A percentile compares a stretch with the other conserved stretches of the same genome.
Evolutionary conservation across 306 rosid genomes (phyloP).

Genomic region (Pueraria montana): DNA sequence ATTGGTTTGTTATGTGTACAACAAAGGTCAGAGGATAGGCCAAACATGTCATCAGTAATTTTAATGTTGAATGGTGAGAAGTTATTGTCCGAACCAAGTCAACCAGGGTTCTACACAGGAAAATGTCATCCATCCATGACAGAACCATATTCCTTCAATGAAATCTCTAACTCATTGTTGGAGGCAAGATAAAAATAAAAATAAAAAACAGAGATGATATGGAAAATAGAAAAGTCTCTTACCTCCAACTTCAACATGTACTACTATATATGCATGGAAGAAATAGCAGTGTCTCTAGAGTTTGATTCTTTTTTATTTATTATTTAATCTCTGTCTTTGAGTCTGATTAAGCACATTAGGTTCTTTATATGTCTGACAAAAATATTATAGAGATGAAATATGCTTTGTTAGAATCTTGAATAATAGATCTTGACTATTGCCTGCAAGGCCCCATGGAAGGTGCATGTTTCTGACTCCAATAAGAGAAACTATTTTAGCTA

Average conservation of each 20-base stretch:
- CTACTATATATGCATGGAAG: neutral
- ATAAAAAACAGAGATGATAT: neutral
- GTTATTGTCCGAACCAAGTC: neutral
- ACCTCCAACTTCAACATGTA: neutral
- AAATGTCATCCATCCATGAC: neutral
- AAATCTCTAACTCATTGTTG: neutral
- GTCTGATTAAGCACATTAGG: neutral
- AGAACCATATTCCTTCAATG: neutral
- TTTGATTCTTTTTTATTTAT: neutral
- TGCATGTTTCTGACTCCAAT: too few species aligned
- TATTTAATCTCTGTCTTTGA: too few species aligned
- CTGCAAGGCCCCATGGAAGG: too few species aligned
- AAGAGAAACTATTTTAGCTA: too few species aligned
- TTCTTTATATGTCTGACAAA: neutral
- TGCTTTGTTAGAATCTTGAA: neutral
- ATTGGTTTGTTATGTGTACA: neutral
- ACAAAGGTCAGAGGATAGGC: neutral
- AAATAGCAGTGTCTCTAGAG: neutral
- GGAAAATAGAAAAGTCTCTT: neutral
- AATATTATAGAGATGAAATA: too few species aligned
- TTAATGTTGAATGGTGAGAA: slow-evolving; percentile 1
- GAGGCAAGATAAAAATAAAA: slow-evolving; percentile 6
- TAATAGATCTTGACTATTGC: too few species aligned
- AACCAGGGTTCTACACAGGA: slow-evolving; percentile 4
- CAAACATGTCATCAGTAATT: neutral